Evolutionary conservation across 306 rosid genomes (phyloP).

Genomic region (Casuarina glauca): DNA sequence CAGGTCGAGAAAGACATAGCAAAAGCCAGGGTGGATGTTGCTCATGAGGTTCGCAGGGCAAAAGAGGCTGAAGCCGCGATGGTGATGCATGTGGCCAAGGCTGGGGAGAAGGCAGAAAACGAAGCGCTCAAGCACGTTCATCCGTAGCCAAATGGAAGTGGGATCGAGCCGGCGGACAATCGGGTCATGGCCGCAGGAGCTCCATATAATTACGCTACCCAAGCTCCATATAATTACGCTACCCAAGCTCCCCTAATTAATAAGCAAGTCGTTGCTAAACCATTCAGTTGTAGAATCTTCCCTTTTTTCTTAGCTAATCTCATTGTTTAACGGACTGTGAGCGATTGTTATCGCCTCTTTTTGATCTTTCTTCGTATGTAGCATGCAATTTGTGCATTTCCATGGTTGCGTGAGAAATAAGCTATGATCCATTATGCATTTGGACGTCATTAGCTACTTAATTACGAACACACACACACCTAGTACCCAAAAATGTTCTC

Average conservation of each 20-base stretch:
- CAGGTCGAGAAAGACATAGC: slow-evolving; percentile 72
- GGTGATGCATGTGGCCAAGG: slow-evolving; percentile 59
- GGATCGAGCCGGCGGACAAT: neutral
- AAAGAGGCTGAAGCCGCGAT: slow-evolving; percentile 73
- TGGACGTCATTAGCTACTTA: neutral
- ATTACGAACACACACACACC: neutral
- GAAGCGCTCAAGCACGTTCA: slow-evolving; percentile 34
- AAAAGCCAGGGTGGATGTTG: slow-evolving; percentile 56
- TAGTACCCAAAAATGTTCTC: too few relatives aligned
- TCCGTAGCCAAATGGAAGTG: neutral
- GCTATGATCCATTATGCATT: neutral
- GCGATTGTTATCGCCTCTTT: too few relatives aligned
- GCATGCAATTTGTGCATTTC: neutral
- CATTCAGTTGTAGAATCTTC: neutral
- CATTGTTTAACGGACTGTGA: neutral
- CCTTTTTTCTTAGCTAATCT: neutral
- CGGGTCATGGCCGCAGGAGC: neutral
- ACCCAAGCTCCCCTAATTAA: neutral
- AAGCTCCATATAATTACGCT: neutral
- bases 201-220: too few relatives aligned
- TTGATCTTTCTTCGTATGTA: neutral
- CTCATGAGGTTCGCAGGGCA: slow-evolving; percentile 74
- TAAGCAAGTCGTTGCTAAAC: neutral
- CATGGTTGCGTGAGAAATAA: neutral
- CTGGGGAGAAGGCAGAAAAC: slow-evolving; percentile 43